phyloP scores from a whole-genome alignment of 228 moss, liverwort and hornwort species.

The Sphagnum fallax region DNA sequence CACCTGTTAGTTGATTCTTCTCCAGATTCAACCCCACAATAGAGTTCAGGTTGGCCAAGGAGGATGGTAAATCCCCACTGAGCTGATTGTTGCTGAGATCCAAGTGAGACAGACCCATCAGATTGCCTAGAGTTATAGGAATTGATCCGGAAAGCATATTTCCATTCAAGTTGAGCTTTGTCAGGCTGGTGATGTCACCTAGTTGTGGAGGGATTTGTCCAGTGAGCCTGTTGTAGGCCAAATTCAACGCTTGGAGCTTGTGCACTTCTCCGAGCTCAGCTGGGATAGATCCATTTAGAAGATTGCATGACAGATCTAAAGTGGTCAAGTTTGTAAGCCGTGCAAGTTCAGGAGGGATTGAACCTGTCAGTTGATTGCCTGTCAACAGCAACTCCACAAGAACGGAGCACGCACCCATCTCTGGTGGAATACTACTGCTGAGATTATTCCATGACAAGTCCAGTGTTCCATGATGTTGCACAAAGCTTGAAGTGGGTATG shows the following conservation, averaged over 20 bases:
- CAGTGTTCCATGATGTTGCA: constrained; percentile 72
- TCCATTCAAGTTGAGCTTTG: constrained; percentile 29
- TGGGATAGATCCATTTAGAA: constrained; percentile 30
- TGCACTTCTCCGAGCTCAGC: constrained; percentile 15
- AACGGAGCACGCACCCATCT: constrained; percentile 33
- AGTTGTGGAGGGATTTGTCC: constrained; percentile 30
- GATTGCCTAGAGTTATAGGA: constrained; percentile 33
- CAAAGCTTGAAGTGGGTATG: constrained; percentile 50
- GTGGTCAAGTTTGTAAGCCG: constrained; percentile 36
- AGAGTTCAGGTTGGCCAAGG: constrained; percentile 53
- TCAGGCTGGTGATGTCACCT: constrained; percentile 34
- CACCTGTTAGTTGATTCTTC: constrained; percentile 53
- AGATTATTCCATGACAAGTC: constrained; percentile 43
- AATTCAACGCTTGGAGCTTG: constrained; percentile 21
- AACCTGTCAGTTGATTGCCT: constrained; percentile 32
- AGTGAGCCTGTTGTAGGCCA: constrained; percentile 37
- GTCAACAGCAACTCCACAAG: constrained; percentile 45
- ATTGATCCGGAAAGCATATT: constrained; percentile 28
- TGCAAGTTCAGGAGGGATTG: constrained; percentile 27
- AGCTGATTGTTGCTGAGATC: constrained; percentile 32
- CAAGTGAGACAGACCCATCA: constrained; percentile 39
- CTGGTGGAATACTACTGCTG: constrained; percentile 25
- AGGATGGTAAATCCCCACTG: constrained; percentile 52
- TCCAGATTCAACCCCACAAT: constrained; percentile 65
- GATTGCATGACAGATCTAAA: constrained; percentile 30